These are phyloP conservation scores for Tolypocladium ophioglossoides DNA, from an alignment of 2,329 filamentous ascomycete species.

Conservation along the genomic window DNA sequence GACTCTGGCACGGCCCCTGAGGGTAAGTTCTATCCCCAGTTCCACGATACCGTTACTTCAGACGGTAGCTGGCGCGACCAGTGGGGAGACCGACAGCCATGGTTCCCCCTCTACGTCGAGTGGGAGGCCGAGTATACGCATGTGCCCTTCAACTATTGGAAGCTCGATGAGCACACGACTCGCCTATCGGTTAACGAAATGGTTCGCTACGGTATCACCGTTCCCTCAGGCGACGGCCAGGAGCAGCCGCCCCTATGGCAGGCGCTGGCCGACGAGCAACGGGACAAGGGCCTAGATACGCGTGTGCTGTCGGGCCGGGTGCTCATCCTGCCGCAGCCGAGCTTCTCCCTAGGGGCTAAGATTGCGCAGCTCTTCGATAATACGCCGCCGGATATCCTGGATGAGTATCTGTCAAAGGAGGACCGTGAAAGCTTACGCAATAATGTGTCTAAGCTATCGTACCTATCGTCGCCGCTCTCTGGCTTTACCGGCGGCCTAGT, in stretches of 20 bases:
- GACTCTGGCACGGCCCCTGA: background rate
- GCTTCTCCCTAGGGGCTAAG: conserved; percentile 19
- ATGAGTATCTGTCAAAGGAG: conserved; percentile 3
- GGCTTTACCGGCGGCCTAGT: conserved; percentile 21
- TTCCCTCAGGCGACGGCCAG: background rate
- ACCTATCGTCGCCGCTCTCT: conserved; percentile 18
- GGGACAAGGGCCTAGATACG: conserved; percentile 6
- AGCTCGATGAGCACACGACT: conserved; percentile 13
- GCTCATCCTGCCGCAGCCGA: conserved; percentile 29
- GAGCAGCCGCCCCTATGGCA: conserved; percentile 1
- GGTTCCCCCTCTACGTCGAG: conserved; percentile 30
- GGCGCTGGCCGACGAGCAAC: background rate
- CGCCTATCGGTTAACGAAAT: conserved; percentile 3
- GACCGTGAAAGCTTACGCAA: conserved; percentile 3
- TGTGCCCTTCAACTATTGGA: conserved; percentile 21
- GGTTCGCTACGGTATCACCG: conserved; percentile 3
- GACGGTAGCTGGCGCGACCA: conserved; percentile 14
- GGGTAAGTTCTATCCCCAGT: conserved; percentile 4
- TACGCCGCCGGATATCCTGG: conserved; percentile 12
- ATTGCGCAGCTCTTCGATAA: conserved; percentile 21
- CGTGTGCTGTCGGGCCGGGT: conserved; percentile 23
- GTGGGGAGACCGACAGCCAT: conserved; percentile 25
- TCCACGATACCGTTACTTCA: conserved; percentile 2
- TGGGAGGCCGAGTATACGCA: conserved; percentile 33
- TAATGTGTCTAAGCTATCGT: conserved; percentile 5